A percentile compares a stretch with the other conserved stretches of the same genome.
Evolutionary conservation across 306 rosid genomes (phyloP).

Genomic region (Acacia confusa): DNA sequence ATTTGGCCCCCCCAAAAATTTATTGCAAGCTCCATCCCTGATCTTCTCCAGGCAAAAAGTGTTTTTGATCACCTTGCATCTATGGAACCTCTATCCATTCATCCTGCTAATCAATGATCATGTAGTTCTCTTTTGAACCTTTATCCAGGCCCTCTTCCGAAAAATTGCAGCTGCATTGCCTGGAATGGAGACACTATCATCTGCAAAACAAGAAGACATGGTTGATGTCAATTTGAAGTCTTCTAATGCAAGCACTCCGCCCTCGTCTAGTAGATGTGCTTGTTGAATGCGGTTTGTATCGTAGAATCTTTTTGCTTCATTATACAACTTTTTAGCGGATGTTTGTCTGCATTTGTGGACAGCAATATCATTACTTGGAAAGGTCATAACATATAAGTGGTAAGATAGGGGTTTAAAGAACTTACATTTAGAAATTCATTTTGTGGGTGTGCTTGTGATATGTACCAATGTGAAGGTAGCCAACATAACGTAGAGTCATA

Average conservation of each 20-base stretch:
- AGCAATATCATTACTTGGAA: constrained; percentile 26
- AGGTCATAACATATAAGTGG: constrained; percentile 24
- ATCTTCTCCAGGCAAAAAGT: not conserved
- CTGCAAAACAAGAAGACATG: constrained; percentile 82
- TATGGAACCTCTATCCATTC: not conserved
- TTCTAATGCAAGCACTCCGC: constrained; percentile 41
- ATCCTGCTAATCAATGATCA: not conserved
- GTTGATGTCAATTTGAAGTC: constrained; percentile 78
- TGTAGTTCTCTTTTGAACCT: constrained; percentile 14
- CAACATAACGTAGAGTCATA: constrained; percentile 14
- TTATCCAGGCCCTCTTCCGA: constrained; percentile 63
- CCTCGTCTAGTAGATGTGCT: constrained; percentile 66
- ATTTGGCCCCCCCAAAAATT: too few species aligned
- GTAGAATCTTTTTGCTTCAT: constrained; percentile 18
- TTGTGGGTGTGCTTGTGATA: constrained; percentile 14
- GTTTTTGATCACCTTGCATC: not conserved
- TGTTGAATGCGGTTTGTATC: constrained; percentile 44
- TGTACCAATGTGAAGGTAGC: constrained; percentile 27
- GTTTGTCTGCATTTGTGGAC: constrained; percentile 7
- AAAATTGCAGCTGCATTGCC: constrained; percentile 82
- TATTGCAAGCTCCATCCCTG: too few species aligned
- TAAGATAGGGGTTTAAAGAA: constrained; percentile 33
- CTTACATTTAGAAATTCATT: constrained; percentile 13
- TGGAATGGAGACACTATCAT: constrained; percentile 82
- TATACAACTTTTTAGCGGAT: constrained; percentile 21